Base-by-base conservation (phyloP, 441 rosid species). In the Jatropha multifida region DNA sequence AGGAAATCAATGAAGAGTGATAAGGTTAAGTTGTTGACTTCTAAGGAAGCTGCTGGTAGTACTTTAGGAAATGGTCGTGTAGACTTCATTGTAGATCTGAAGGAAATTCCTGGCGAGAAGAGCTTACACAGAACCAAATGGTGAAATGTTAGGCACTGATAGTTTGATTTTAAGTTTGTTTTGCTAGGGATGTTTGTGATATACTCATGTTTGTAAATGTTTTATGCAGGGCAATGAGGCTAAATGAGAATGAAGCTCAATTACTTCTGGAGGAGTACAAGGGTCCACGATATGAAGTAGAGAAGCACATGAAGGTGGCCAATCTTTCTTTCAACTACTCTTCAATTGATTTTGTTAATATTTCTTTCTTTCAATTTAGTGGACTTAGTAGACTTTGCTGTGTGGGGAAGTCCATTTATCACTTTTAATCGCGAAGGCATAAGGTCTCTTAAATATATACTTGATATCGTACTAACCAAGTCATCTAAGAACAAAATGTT, bases 41-140 rank as follows among this genome's bases (percentile, higher is more conserved):
- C 93, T 0, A 94, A 89, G 85, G 98, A 89, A 71, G 83, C 69
- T 78, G 71, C 74, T 11, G 76, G 80, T 59, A 76, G 58, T 69
- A 23, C 82, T 40, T 72, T 69, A 74, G 74, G 70, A 32, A 76
- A 46, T 54, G 83, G 81, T 51, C 74, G 68, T 77, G 83, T 86
- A 82, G 92, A 90, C 65, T 92, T 91, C 58, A 69, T 91, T 66
- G 92, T 94, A 69, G 87, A 94, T 78, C 89, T 94, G 88, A 88
- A 91, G 84, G 92, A 92, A 32, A 91, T 94, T 77, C 97, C 95
- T 1, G 98, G 98, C 14, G 87, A 85, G 66, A 92, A 88, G 87
- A 88, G 87, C 72, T 86, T 94, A 81, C 97, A 92, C 76, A 89
- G 91, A 84, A 92, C 97, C 38, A 90, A 88, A 91, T 94, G 98